Conservation (phyloP, 257 asterid species). For the Nemophila menziesii region DNA sequence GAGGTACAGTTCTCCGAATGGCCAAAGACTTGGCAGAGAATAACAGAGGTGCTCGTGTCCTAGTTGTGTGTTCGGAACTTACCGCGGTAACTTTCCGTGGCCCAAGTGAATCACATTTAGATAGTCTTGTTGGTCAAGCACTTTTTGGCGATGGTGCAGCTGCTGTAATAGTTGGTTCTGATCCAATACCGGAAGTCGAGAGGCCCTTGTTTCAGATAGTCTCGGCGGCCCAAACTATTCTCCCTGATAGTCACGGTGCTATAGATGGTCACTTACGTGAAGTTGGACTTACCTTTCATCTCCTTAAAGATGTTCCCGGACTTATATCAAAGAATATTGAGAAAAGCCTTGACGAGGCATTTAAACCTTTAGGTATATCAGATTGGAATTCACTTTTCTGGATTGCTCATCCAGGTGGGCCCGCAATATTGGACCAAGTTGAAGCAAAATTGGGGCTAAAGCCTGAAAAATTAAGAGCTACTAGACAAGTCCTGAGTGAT, state of each 20-base stretch:
- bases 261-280: conserved; percentile 50
- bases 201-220: conserved; percentile 44
- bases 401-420: conserved; percentile 76
- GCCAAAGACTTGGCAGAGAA: conserved; percentile 81
- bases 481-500: conserved; percentile 48
- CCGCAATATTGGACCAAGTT: conserved; percentile 52
- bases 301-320: conserved; percentile 39
- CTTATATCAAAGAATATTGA: conserved; percentile 37
- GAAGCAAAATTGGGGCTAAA: conserved; percentile 32
- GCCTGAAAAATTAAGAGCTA: conserved; percentile 37
- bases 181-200: conserved; percentile 35
- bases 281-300: conserved; percentile 47
- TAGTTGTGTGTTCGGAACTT: conserved; percentile 59
- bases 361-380: conserved; percentile 34
- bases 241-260: conserved; percentile 45
- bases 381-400: conserved; percentile 67
- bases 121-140: conserved; percentile 48
- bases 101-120: conserved; percentile 41
- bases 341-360: conserved; percentile 39
- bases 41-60: conserved; percentile 50
- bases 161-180: conserved; percentile 39
- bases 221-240: conserved; percentile 44
- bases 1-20: conserved; percentile 58
- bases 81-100: conserved; percentile 53
- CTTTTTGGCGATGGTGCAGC: conserved; percentile 58